These are phyloP conservation scores for Rhodosporidiobolus odoratus DNA, from an alignment of 768 basidiomycete genomes.

Conservation along the genomic window DNA sequence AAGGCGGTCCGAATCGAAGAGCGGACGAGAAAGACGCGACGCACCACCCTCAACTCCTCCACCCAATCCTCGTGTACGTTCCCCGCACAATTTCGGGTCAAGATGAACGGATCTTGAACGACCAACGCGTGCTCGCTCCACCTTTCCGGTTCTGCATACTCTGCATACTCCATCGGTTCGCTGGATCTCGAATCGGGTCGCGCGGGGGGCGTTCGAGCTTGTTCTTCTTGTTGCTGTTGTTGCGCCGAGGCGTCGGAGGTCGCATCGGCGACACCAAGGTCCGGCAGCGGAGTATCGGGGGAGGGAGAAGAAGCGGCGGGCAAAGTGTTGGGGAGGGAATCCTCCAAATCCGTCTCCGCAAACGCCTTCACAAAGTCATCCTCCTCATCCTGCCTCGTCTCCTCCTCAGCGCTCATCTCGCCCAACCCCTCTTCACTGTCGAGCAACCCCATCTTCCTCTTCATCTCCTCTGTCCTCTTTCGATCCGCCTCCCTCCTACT, in stretches of 20 bases:
- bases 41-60: conserved; percentile 28
- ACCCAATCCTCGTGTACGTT: conserved; percentile 37
- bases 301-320: neutral
- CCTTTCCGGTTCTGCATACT: conserved; percentile 28
- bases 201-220: neutral
- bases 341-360: too few species aligned
- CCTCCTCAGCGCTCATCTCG: conserved; percentile 3
- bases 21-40: neutral
- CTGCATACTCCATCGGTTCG: conserved; percentile 26
- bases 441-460: neutral
- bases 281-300: too few species aligned
- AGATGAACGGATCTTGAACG: conserved; percentile 42
- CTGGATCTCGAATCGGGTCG: conserved; percentile 18
- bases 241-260: conserved; percentile 5
- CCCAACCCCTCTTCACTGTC: neutral
- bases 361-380: neutral
- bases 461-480: neutral
- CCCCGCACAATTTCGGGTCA: conserved; percentile 35
- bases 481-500: too few species aligned
- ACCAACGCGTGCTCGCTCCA: conserved; percentile 39
- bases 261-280: neutral
- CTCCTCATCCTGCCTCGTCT: neutral
- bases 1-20: neutral
- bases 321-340: too few species aligned
- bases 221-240: neutral